These are phyloP conservation scores for Mucor lusitanicus DNA, from an alignment of 371 early-diverging fungal species.

Conservation along the genomic window DNA sequence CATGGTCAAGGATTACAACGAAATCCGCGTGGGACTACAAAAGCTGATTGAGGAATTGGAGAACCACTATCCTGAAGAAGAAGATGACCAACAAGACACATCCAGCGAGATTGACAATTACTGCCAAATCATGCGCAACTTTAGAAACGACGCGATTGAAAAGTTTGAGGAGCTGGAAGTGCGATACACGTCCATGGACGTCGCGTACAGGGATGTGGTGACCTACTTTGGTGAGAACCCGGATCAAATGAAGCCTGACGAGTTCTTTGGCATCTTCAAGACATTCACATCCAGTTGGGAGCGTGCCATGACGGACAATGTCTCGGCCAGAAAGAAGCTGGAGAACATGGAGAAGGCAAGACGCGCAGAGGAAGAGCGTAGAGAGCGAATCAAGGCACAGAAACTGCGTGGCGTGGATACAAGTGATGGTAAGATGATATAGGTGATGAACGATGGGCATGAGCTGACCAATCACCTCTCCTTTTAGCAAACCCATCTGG, in stretches of 20 bases:
- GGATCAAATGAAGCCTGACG: constrained; percentile 78
- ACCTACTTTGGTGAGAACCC: constrained; percentile 84
- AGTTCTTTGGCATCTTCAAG: constrained; percentile 88
- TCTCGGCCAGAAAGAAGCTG: constrained; percentile 40
- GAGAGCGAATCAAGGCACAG: constrained; percentile 45
- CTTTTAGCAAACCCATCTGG: constrained; percentile 39
- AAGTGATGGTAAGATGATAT: constrained; percentile 35
- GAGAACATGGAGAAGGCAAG: constrained; percentile 47
- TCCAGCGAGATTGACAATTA: constrained; percentile 43
- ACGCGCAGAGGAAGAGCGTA: constrained; percentile 45
- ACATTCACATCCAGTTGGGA: constrained; percentile 78
- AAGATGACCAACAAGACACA: constrained; percentile 25
- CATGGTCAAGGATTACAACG: constrained; percentile 57
- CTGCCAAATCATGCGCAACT: constrained; percentile 48
- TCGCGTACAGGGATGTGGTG: constrained; percentile 69
- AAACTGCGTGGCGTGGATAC: constrained; percentile 50
- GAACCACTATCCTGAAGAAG: constrained; percentile 44
- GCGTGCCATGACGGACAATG: constrained; percentile 55
- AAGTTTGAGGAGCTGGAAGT: constrained; percentile 54
- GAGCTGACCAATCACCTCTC: too few relatives aligned
- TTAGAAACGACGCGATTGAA: constrained; percentile 50
- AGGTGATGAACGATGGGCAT: too few relatives aligned
- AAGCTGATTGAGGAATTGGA: constrained; percentile 54
- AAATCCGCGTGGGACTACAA: constrained; percentile 55
- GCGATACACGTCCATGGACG: constrained; percentile 62